These are phyloP conservation scores for Coniella lustricola DNA, from an alignment of 2,329 filamentous ascomycete genomes.

Conservation along the genomic window DNA sequence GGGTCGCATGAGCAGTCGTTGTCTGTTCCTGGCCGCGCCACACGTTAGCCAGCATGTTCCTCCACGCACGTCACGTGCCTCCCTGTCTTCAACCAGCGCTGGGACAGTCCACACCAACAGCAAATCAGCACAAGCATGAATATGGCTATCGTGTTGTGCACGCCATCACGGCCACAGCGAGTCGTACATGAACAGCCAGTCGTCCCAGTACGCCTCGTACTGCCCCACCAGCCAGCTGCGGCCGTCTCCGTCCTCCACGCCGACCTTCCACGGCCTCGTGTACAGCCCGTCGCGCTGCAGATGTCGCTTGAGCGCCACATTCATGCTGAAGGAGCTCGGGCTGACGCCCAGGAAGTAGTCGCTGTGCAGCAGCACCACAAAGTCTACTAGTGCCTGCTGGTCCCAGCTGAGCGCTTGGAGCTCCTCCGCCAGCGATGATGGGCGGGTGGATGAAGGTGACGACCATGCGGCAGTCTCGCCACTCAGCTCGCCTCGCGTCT, in stretches of 20 bases:
- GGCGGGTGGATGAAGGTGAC: no score
- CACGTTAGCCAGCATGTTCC: no score
- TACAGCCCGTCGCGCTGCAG: conserved; percentile 32
- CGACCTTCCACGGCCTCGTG: conserved; percentile 36
- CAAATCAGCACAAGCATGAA: neutral
- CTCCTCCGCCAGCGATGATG: conserved; percentile 15
- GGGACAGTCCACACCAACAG: neutral
- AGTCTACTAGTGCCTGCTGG: conserved; percentile 37
- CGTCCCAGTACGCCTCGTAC: conserved; percentile 39
- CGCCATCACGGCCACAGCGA: conserved; percentile 33
- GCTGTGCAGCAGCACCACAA: conserved; percentile 31
- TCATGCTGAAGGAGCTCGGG: conserved; percentile 42
- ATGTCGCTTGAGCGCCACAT: conserved; percentile 38
- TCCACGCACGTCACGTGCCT: no score
- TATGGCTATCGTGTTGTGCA: neutral
- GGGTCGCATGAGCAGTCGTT: no score
- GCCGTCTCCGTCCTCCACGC: conserved; percentile 32
- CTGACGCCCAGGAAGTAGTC: conserved; percentile 38
- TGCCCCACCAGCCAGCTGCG: conserved; percentile 36
- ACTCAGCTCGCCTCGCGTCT: neutral
- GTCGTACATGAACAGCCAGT: conserved; percentile 43
- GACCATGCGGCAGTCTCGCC: no score
- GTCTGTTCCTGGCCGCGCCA: no score
- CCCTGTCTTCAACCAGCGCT: no score
- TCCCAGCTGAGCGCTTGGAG: conserved; percentile 35